Evolutionary conservation across 352 stramenopile genomes (phyloP).

Genomic region (Sclerospora graminicola): DNA sequence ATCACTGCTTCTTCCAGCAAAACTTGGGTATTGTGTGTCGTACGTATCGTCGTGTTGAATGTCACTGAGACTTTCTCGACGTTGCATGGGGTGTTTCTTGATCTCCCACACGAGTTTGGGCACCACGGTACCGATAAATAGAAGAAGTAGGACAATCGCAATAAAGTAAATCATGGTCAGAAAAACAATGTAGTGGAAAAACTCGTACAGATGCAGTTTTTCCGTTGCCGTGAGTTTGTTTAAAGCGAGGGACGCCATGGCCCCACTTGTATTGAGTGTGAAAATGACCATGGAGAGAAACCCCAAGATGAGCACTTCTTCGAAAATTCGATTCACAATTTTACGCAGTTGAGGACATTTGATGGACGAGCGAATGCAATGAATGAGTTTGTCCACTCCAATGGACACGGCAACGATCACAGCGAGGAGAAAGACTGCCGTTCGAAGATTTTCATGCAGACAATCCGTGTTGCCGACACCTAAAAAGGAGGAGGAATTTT

Average conservation of each 20-base stretch:
- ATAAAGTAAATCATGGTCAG: conserved; percentile 87
- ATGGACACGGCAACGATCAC: conserved; percentile 74
- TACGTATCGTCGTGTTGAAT: conserved; percentile 21
- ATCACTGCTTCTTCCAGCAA: conserved; percentile 15
- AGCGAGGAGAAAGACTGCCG: conserved; percentile 60
- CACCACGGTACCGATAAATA: conserved; percentile 78
- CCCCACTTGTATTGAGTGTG: conserved; percentile 72
- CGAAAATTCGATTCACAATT: conserved; percentile 81
- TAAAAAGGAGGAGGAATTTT: conserved; percentile 53
- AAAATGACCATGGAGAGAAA: conserved; percentile 87
- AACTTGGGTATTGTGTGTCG: conserved; percentile 6
- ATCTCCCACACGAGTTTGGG: conserved; percentile 69
- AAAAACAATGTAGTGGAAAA: conserved; percentile 87
- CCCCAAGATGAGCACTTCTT: conserved; percentile 84
- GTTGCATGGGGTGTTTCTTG: conserved; percentile 18
- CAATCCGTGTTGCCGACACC: conserved; percentile 76
- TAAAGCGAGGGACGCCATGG: conserved; percentile 40
- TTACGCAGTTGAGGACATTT: conserved; percentile 68
- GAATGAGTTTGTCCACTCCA: conserved; percentile 44
- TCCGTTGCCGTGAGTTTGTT: conserved; percentile 39
- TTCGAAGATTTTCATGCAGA: conserved; percentile 58
- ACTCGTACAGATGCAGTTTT: conserved; percentile 83
- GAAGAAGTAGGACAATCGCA: conserved; percentile 68
- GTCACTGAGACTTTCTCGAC: conserved; percentile 17
- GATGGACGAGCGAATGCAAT: conserved; percentile 39